phyloP scores from a whole-genome alignment of 1,284 basidiomycete genomes.

The Irpex sp. region DNA sequence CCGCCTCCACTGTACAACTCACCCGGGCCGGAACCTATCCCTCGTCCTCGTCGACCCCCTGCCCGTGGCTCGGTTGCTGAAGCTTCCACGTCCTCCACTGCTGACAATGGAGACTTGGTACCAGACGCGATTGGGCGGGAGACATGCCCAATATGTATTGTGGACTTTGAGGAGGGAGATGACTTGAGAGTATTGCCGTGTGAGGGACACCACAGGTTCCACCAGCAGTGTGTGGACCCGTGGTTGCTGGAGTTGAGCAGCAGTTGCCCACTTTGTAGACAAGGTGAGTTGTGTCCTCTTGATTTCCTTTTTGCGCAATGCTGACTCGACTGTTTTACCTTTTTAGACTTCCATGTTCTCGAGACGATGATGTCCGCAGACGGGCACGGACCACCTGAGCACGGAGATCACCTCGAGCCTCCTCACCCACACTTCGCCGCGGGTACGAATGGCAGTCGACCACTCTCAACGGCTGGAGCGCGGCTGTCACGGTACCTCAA shows the following conservation, averaged over 20 bases:
- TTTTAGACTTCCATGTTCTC: constrained; percentile 44
- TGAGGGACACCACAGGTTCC: constrained; percentile 85
- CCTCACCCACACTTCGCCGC: constrained; percentile 19
- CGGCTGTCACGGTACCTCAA: constrained; percentile 69
- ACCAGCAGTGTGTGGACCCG: constrained; percentile 78
- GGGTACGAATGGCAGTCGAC: constrained; percentile 15
- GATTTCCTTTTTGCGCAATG: background rate
- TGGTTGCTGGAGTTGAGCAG: constrained; percentile 89
- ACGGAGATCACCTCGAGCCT: constrained; percentile 23
- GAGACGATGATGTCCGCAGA: constrained; percentile 42
- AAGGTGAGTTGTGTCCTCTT: constrained; percentile 49
- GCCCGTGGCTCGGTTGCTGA: constrained; percentile 11
- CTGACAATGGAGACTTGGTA: constrained; percentile 36
- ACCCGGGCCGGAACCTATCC: background rate
- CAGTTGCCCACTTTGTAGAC: constrained; percentile 87
- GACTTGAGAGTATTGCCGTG: constrained; percentile 87
- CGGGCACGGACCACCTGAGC: constrained; percentile 15
- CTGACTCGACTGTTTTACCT: background rate
- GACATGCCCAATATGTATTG: constrained; percentile 91
- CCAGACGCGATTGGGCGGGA: constrained; percentile 72
- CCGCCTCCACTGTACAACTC: background rate
- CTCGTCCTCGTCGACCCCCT: constrained; percentile 6
- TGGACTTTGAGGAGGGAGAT: constrained; percentile 91
- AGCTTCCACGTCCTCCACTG: constrained; percentile 8
- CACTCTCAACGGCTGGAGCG: constrained; percentile 27